Percentiles rank a stretch among this genome's conserved stretches.
phyloP scores from a whole-genome alignment of 2,329 filamentous ascomycete species.

The Cladosporium sp. region DNA sequence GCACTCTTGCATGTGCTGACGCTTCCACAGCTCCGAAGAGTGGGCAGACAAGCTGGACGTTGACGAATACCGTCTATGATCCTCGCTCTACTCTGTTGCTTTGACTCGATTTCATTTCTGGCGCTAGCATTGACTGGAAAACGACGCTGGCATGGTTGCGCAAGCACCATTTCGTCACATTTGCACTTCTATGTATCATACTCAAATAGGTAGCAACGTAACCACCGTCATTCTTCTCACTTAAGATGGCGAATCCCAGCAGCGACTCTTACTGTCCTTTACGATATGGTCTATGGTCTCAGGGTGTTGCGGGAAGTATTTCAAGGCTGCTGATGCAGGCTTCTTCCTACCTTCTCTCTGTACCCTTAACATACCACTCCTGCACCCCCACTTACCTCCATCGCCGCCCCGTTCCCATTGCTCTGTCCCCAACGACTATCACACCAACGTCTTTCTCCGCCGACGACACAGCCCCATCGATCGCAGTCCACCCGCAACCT shows the following conservation, averaged over 20 bases:
- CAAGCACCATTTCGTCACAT: background rate
- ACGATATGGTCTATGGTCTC: background rate
- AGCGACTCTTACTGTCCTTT: background rate
- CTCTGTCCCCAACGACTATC: background rate
- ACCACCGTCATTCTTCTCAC: background rate
- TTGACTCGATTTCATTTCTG: background rate
- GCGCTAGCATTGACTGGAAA: constrained; percentile 7
- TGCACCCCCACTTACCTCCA: background rate
- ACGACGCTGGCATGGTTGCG: background rate
- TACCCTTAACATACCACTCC: background rate
- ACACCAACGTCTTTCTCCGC: background rate
- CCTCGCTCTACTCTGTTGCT: background rate
- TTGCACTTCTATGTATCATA: constrained; percentile 21
- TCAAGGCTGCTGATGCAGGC: background rate
- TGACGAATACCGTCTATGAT: constrained; percentile 9
- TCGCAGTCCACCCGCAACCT: background rate
- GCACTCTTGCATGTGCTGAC: background rate
- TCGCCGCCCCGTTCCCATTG: background rate
- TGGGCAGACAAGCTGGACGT: constrained; percentile 21
- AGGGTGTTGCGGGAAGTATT: background rate
- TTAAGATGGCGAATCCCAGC: background rate
- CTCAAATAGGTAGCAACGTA: constrained; percentile 5
- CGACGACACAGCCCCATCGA: background rate
- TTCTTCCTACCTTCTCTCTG: background rate
- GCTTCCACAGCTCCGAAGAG: constrained; percentile 18